phyloP scores from a whole-genome alignment of 331 rosid genomes.

The Acacia pycnantha region DNA sequence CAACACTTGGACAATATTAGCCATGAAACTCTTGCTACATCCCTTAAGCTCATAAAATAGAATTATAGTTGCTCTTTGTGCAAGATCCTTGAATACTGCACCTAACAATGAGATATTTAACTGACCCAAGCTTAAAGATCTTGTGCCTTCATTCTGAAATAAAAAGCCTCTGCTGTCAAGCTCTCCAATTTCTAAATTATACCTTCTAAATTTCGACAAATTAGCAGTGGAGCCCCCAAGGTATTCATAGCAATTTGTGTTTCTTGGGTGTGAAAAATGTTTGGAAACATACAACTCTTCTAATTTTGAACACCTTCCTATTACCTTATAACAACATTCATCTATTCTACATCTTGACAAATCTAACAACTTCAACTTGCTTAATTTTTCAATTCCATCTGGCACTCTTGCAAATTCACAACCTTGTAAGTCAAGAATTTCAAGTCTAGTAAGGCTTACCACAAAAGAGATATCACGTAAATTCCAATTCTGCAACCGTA shows the following conservation, averaged over 20 bases:
- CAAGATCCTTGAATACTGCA: background rate
- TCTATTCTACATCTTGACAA: background rate
- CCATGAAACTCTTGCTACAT: background rate
- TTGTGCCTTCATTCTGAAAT: background rate
- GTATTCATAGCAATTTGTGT: background rate
- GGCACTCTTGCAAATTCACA: background rate
- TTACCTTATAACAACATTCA: background rate
- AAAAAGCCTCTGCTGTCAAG: fast-evolving
- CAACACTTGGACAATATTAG: background rate
- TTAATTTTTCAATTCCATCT: background rate
- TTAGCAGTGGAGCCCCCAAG: background rate
- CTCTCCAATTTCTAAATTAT: background rate
- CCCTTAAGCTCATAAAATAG: background rate
- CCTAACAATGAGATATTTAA: background rate
- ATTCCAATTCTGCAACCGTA: no score
- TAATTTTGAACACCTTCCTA: background rate
- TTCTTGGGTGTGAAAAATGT: background rate
- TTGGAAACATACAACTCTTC: background rate
- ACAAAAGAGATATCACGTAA: background rate
- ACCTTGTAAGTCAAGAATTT: background rate
- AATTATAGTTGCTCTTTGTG: background rate
- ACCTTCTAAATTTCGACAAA: background rate
- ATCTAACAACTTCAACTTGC: background rate
- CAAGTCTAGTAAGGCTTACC: background rate
- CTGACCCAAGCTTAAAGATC: background rate